Conservation (phyloP, 1,139 yeast genomes). For the Ashbya aceris region DNA sequence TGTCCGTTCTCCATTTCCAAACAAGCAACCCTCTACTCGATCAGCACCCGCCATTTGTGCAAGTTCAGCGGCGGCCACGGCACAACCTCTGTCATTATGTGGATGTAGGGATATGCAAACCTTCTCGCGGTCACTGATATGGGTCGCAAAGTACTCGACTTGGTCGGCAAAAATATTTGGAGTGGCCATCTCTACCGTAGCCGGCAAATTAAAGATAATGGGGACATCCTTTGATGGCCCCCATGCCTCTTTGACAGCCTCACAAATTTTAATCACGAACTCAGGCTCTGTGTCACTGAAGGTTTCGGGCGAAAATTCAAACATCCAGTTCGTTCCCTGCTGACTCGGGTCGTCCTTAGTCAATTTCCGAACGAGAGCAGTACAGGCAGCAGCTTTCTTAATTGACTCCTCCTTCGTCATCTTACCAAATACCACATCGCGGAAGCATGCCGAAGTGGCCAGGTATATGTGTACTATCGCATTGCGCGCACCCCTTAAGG, state of each 20-base stretch:
- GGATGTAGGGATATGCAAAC: conserved; percentile 87
- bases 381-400: conserved; percentile 71
- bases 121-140: conserved; percentile 74
- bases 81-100: conserved; percentile 96
- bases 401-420: conserved; percentile 74
- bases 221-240: conserved; percentile 75
- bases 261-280: conserved; percentile 77
- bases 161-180: conserved; percentile 97
- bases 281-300: conserved; percentile 85
- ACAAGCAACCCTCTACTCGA: conserved; percentile 94
- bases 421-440: conserved; percentile 75
- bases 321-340: conserved; percentile 72
- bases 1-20: conserved; percentile 97
- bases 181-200: conserved; percentile 93
- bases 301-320: conserved; percentile 92
- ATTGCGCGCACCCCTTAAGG: conserved; percentile 78
- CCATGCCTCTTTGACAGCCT: conserved; percentile 95
- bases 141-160: conserved; percentile 76
- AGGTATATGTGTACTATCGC: conserved; percentile 88
- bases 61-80: conserved; percentile 94
- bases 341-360: conserved; percentile 82
- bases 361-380: conserved; percentile 67
- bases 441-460: conserved; percentile 85
- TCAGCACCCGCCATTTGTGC: conserved; percentile 95
- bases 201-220: conserved; percentile 91